Evolutionary conservation across 2,329 filamentous ascomycete species (phyloP), one percentile per base, ranked within the genome.

Genomic region (Nemania bipapillata): DNA sequence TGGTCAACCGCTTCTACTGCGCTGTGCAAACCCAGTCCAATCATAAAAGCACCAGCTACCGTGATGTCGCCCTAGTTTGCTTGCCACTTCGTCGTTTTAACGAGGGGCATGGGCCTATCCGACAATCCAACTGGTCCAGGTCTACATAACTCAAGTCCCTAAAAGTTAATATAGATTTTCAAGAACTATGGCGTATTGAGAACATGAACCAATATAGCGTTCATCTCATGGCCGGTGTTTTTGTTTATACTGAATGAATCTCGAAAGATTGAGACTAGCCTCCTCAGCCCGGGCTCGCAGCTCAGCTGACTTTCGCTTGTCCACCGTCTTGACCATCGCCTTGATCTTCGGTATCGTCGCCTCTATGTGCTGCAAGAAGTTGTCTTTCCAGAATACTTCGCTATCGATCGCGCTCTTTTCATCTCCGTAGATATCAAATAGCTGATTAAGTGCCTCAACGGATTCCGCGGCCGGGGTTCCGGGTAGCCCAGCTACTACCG

Each of bases 371-470:
- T 84, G 82, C 63, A 89, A 77, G 74, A 91, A 88, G 70, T 82
- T 83, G 70, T 88, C 84, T 72, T 84, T 84, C 86, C 89, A 90
- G 78, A 91, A 92, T 2, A 91, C 89, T 28, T 86, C 83, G 65
- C 80, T 82, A 75, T 91, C 90, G 75, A 86, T 89, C 11, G 83
- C 80, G 62, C 81, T 83, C 12, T 82, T 83, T 77, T 89, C 87
- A 75, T 91, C 87, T 28, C 84, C 86, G 78, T 91, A 92, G 7
- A 92, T 84, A 72, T 91, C 90, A 72, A 90, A 90, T 20, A 92
- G 70, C 77, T 90, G 88, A 78, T 91, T 88, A 50, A 91, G 80
- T 17, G 88, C 87, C 79, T 91, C 89, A 35, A 91, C 84, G 4
- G 83, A 83, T 53, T 90, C 87, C 1, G 88, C 89, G 1, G 84